Evolutionary conservation across 1,284 basidiomycete genomes (phyloP).

Genomic region (Ceratobasidium sp.): DNA sequence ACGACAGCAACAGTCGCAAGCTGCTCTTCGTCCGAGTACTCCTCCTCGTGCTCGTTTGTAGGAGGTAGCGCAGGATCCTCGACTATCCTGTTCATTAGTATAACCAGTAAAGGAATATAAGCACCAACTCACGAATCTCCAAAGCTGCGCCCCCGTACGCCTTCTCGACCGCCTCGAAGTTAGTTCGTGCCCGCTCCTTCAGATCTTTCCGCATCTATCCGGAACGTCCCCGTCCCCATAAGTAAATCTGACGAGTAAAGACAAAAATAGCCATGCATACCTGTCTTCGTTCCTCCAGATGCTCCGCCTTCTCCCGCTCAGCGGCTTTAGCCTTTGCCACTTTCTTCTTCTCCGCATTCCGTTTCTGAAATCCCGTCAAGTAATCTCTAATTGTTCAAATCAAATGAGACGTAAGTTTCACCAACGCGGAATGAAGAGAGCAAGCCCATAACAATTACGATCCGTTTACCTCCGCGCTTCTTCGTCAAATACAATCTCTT

Average conservation of each 20-base stretch:
- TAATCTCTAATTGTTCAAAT: conserved; percentile 70
- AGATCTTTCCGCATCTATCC: conserved; percentile 72
- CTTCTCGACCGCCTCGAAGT: conserved; percentile 75
- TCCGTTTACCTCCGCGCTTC: conserved; percentile 72
- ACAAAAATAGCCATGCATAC: conserved; percentile 59
- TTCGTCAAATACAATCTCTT: conserved; percentile 82
- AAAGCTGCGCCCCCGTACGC: conserved; percentile 69
- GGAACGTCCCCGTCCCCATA: not conserved
- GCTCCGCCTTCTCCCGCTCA: conserved; percentile 76
- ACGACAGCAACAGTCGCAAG: conserved; percentile 86
- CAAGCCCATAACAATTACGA: too few species aligned
- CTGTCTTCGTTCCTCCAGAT: conserved; percentile 75
- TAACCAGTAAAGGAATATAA: conserved; percentile 32
- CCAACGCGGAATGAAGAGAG: too few species aligned
- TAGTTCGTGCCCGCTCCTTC: conserved; percentile 75
- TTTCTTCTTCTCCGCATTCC: conserved; percentile 81
- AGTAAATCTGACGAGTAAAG: not conserved
- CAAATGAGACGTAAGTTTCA: conserved; percentile 44
- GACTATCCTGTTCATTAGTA: conserved; percentile 28
- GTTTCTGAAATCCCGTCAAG: conserved; percentile 88
- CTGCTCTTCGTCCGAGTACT: conserved; percentile 80
- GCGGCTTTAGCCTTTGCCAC: conserved; percentile 74
- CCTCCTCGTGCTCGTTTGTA: conserved; percentile 65
- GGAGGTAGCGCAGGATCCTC: not conserved
- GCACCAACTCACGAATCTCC: conserved; percentile 23